Conservation (phyloP, 352 stramenopile genomes). For the Pythium brachiatum region DNA sequence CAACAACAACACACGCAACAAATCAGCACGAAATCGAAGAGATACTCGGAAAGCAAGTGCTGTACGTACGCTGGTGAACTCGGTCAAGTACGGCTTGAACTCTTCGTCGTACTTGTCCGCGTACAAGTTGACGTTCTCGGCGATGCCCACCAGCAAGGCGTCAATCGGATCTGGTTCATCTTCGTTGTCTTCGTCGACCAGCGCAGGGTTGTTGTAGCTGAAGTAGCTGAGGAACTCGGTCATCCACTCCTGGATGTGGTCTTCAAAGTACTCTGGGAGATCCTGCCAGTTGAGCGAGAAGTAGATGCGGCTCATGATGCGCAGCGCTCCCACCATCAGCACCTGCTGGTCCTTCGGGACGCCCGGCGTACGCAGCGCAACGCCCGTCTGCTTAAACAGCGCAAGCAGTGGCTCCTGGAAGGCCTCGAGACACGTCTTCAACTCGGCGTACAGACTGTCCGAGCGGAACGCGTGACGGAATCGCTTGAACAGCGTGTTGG, state of each 20-base stretch:
- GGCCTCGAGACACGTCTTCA: constrained; percentile 94
- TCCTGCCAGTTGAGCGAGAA: constrained; percentile 99
- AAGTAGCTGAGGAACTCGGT: constrained; percentile 94
- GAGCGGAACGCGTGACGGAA: constrained; percentile 96
- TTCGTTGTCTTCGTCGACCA: constrained; percentile 93
- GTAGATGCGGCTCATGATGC: constrained; percentile 96
- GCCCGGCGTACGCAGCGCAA: constrained; percentile 41
- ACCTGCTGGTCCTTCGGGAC: constrained; percentile 45
- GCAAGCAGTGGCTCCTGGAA: constrained; percentile 82
- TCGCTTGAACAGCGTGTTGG: constrained; percentile 98
- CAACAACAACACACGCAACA: neutral
- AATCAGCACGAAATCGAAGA: neutral
- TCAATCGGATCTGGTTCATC: constrained; percentile 91
- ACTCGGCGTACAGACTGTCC: constrained; percentile 93
- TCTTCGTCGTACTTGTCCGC: constrained; percentile 99
- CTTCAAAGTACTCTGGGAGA: constrained; percentile 99
- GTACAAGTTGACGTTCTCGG: constrained; percentile 98
- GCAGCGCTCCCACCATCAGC: constrained; percentile 79
- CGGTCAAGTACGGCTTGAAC: constrained; percentile 94
- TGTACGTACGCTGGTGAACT: constrained; percentile 85
- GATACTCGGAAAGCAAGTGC: neutral
- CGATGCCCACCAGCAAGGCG: constrained; percentile 91
- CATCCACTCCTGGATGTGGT: constrained; percentile 98
- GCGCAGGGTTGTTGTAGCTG: constrained; percentile 89
- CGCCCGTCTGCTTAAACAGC: constrained; percentile 76